Evolutionary conservation across 139 green algal genomes (phyloP), one percentile per base, ranked within the genome.

Genomic region (Micractinium conductrix): DNA sequence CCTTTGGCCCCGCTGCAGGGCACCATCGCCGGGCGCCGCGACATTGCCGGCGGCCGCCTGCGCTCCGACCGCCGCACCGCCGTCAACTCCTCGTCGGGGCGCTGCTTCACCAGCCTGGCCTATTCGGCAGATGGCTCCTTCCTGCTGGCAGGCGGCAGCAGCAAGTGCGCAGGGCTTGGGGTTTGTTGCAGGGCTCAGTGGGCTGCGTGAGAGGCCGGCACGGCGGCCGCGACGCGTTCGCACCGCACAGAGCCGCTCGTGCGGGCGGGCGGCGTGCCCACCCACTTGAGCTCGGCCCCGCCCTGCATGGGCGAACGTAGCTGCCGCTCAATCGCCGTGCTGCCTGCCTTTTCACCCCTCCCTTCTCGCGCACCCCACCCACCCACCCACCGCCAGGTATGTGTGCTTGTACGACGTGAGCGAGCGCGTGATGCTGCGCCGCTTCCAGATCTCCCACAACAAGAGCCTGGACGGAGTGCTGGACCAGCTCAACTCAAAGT

Each of bases 371-470:
- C n/a, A n/a, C 42, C 28, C 60, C 58, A 0, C 63, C 7, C 33
- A 40, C 24, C 19, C 44, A 35, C 65, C 35, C 4, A 40, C 40
- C 43, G 24, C 33, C 80, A 93, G 93, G 88, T 98, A 91, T 62
- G 95, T 99, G 40, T 99, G 97, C 85, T 86, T 99, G 74, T 99
- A 99, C 86, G 97, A 99, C 81, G 93, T 97, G 53, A 86, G 83
- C 0, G 97, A 99, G 86, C 88, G 89, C 43, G 86, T 99, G 62
- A 91, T 99, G 88, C 93, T 99, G 81, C 89, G 93, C 9, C 93
- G 95, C 58, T 98, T 99, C 86, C 92, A 94, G 80, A 89, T 98
- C 45, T 93, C 88, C 24, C 44, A 84, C 84, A 98, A 98, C 88
- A 85, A 88, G 44, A 91, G 88, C 0, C 86, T 99, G 81, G 97